Evolutionary conservation across 768 basidiomycete genomes (phyloP), one percentile per base, ranked within the genome.

Genomic region (Candolleomyces efflorescens): DNA sequence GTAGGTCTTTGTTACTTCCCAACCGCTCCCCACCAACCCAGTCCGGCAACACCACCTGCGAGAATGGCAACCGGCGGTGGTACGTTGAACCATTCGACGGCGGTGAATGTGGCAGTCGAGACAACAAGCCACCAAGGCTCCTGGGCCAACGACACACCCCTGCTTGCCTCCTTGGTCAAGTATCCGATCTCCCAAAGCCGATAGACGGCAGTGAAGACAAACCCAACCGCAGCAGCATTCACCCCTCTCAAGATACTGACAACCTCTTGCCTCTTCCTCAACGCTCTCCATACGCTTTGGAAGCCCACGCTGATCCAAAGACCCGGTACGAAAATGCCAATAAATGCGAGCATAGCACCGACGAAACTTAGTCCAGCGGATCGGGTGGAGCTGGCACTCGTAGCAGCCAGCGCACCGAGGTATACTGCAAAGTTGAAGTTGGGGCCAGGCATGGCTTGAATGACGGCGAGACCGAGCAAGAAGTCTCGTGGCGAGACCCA

Each of bases 371-470:
- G 71, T 3, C 27, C 45, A 22, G 74, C 56, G 2, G 72, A 67
- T n/a, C 59, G 64, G 2, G 58, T 52, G 3, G 65, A 54, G 22
- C 57, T 53, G n/a, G 63, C 64, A n/a, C 70, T 66, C 17, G 64
- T 65, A 1, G 66, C 55, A n/a, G 66, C 67, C 53, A 84, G 70
- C 6, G 78, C 73, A 24, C 82, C 82, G 26, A 84, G 74, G 64
- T 79, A 83, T 20, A 78, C 76, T 0, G 77, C 75, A 57, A 78
- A 82, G 69, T 80, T 79, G 68, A 84, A 84, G 65, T 82, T 82
- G 22, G 82, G 82, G 4, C 82, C 82, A 1, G 79, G 80, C 61
- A 78, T 67, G 10, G 75, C 78, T 64, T 77, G 79, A 49, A 78
- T 71, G 48, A 81, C 73, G 20, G 81, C 81, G 26, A 82, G 71